A percentile compares a stretch with the other conserved stretches of the same genome.
Evolutionary conservation across 1,139 yeast species (phyloP).

Genomic region (Sugiyamaella xylanicola): DNA sequence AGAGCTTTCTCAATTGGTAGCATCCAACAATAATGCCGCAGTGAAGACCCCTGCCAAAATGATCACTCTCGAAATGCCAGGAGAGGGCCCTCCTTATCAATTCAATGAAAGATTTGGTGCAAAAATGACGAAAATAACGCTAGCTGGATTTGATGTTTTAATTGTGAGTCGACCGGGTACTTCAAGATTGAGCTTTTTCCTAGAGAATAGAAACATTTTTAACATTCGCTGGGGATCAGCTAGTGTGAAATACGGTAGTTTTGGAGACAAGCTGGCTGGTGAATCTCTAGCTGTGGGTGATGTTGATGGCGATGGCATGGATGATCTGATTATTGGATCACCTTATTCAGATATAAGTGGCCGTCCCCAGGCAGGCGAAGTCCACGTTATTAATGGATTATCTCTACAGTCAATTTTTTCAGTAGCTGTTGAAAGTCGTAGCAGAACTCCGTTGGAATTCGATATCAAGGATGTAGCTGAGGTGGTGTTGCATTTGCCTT

Average conservation of each 20-base stretch:
- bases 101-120: slow-evolving; percentile 39
- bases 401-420: slow-evolving; percentile 28
- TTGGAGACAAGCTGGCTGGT: slow-evolving; percentile 48
- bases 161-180: slow-evolving; percentile 43
- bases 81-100: slow-evolving; percentile 9
- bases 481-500: slow-evolving; percentile 19
- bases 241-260: slow-evolving; percentile 40
- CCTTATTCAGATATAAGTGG: slow-evolving; percentile 44
- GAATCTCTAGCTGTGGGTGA: slow-evolving; percentile 40
- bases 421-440: slow-evolving; percentile 41
- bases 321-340: slow-evolving; percentile 51
- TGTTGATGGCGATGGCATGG: slow-evolving; percentile 43
- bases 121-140: slow-evolving; percentile 30
- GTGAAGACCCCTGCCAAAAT: slow-evolving; percentile 6
- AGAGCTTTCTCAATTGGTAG: slow-evolving; percentile 20
- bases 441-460: slow-evolving; percentile 18
- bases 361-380: slow-evolving; percentile 47
- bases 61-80: slow-evolving; percentile 13
- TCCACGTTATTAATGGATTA: slow-evolving; percentile 45
- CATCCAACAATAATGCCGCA: background rate
- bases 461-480: slow-evolving; percentile 37
- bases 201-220: slow-evolving; percentile 32
- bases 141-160: slow-evolving; percentile 33
- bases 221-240: slow-evolving; percentile 32
- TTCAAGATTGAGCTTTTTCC: slow-evolving; percentile 38